Evolutionary conservation across 2,329 filamentous ascomycete species (phyloP).

Genomic region (Botrytis fabae): DNA sequence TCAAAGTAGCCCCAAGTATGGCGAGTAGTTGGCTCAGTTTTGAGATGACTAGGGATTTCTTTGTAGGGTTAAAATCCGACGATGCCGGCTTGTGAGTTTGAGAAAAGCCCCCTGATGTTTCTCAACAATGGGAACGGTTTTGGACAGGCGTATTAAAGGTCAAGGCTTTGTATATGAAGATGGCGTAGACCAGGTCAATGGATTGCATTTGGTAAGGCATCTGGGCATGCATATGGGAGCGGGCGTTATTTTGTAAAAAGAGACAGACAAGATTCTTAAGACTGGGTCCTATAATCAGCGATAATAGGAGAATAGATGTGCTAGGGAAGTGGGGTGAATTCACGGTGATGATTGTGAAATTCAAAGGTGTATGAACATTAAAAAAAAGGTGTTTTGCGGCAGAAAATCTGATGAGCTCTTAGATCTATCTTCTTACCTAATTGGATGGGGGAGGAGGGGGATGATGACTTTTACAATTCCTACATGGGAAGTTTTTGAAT

Average conservation of each 20-base stretch:
- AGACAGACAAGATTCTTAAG: slow-evolving; percentile 30
- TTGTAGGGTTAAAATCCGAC: slow-evolving; percentile 61
- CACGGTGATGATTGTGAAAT: background rate
- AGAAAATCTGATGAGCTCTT: background rate
- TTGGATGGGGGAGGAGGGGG: background rate
- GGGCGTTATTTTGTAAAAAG: slow-evolving; percentile 37
- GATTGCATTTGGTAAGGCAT: slow-evolving; percentile 37
- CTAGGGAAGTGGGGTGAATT: slow-evolving; percentile 6
- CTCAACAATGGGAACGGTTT: slow-evolving; percentile 15
- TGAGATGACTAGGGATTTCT: slow-evolving; percentile 86
- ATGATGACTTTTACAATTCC: background rate
- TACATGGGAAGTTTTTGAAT: background rate
- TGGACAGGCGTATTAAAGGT: slow-evolving; percentile 25
- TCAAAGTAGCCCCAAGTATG: slow-evolving; percentile 98
- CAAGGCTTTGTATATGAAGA: slow-evolving; percentile 38
- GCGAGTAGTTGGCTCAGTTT: slow-evolving; percentile 98
- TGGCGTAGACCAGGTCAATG: slow-evolving; percentile 24
- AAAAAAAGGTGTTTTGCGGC: background rate
- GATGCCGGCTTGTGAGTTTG: slow-evolving; percentile 30
- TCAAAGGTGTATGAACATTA: slow-evolving; percentile 12
- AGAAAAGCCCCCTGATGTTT: slow-evolving; percentile 2
- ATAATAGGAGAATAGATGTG: slow-evolving; percentile 30
- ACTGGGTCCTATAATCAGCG: slow-evolving; percentile 24
- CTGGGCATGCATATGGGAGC: slow-evolving; percentile 37
- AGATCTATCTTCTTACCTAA: background rate